phyloP scores from a whole-genome alignment of 805 yeast species.

The Candida fluviatilis region DNA sequence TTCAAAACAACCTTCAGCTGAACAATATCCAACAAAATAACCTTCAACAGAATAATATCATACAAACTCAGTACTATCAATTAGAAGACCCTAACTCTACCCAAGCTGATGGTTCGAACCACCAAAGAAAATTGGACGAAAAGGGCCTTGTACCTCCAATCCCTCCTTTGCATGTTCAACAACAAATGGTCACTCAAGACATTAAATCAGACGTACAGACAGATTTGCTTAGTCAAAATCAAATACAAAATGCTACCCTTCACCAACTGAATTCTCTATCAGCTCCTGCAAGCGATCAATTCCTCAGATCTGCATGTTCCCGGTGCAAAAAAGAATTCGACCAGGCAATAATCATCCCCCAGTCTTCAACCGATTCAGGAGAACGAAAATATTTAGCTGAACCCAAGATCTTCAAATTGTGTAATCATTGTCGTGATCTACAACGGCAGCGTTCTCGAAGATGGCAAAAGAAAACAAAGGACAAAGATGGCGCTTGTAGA shows the following conservation, averaged over 20 bases:
- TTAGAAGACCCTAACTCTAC: neutral
- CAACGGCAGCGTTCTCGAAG: slow-evolving; percentile 60
- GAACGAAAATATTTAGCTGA: slow-evolving; percentile 28
- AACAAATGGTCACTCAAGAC: slow-evolving; percentile 22
- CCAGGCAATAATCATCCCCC: slow-evolving; percentile 37
- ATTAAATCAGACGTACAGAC: neutral
- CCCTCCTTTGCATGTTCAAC: slow-evolving; percentile 43
- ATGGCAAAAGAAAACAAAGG: slow-evolving; percentile 61
- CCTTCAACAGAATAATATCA: slow-evolving; percentile 3
- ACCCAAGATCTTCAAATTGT: slow-evolving; percentile 48
- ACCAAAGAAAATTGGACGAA: slow-evolving; percentile 6
- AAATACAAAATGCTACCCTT: neutral
- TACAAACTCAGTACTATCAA: slow-evolving; percentile 7
- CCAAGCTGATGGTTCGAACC: too few relatives aligned
- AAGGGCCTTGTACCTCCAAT: slow-evolving; percentile 27
- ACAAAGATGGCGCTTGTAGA: slow-evolving; percentile 59
- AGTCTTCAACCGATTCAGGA: slow-evolving; percentile 13
- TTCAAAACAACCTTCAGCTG: too few relatives aligned
- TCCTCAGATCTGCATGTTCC: slow-evolving; percentile 40
- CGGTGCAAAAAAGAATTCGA: slow-evolving; percentile 59
- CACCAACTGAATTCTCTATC: neutral
- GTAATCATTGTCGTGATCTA: slow-evolving; percentile 60
- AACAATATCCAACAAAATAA: slow-evolving; percentile 1
- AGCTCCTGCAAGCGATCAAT: slow-evolving; percentile 14
- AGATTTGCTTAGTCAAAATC: neutral